These are phyloP conservation scores for Pestalotiopsis sp. DNA, from an alignment of 2,329 filamentous ascomycete genomes.

Conservation along the genomic window DNA sequence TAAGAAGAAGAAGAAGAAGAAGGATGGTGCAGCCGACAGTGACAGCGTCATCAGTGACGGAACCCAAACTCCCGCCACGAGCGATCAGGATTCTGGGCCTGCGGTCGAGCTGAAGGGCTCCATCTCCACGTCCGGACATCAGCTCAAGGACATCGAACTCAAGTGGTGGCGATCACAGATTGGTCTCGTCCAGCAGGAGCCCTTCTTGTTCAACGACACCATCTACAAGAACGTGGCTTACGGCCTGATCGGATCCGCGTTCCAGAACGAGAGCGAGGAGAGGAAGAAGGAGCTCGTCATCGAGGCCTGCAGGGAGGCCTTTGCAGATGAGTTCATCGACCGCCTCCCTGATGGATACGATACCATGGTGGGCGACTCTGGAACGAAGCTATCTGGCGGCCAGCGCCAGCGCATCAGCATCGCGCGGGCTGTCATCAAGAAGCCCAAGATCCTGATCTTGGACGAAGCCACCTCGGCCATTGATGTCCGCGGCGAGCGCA, in stretches of 20 bases:
- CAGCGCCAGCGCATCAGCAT: slow-evolving; percentile 84
- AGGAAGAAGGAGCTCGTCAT: slow-evolving; percentile 60
- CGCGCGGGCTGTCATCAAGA: slow-evolving; percentile 70
- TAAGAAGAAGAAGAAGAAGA: slow-evolving; percentile 30
- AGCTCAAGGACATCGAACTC: slow-evolving; percentile 58
- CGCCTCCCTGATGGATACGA: slow-evolving; percentile 67
- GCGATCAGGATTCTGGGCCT: slow-evolving; percentile 37
- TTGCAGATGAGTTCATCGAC: slow-evolving; percentile 69
- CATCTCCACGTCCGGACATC: slow-evolving; percentile 53
- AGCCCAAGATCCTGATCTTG: slow-evolving; percentile 70
- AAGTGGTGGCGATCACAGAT: slow-evolving; percentile 65
- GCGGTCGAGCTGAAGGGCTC: slow-evolving; percentile 49
- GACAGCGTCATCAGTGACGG: neutral
- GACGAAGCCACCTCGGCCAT: slow-evolving; percentile 76
- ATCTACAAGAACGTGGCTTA: slow-evolving; percentile 64
- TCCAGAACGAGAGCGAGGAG: slow-evolving; percentile 53
- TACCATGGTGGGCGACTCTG: slow-evolving; percentile 74
- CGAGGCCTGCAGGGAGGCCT: slow-evolving; percentile 66
- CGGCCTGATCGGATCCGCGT: slow-evolving; percentile 54
- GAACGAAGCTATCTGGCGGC: slow-evolving; percentile 78
- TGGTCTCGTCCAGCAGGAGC: slow-evolving; percentile 67
- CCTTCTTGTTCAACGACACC: slow-evolving; percentile 66
- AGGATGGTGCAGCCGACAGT: slow-evolving; percentile 25
- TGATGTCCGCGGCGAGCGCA: slow-evolving; percentile 52
- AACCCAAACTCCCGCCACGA: neutral